Evolutionary conservation across 1,139 yeast genomes (phyloP).

Genomic region (Lipomyces yarrowii): DNA sequence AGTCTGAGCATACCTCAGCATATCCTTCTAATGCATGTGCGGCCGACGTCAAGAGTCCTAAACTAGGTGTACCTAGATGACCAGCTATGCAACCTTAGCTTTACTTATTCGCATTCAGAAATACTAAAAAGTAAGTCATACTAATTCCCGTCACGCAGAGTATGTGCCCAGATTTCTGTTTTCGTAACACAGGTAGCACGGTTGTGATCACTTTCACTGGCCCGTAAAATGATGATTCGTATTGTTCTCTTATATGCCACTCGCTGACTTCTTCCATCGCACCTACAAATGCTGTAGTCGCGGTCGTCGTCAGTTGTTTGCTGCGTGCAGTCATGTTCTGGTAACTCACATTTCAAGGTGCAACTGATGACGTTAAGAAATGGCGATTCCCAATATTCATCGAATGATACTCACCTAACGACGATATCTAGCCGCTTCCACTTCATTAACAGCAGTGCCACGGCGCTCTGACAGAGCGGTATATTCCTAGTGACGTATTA

Average conservation of each 20-base stretch:
- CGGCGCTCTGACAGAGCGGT: constrained; percentile 39
- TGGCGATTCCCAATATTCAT: neutral
- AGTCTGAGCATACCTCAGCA: constrained; percentile 32
- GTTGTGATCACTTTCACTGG: constrained; percentile 41
- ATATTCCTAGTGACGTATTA: constrained; percentile 20
- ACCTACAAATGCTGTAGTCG: constrained; percentile 35
- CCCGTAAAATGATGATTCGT: constrained; percentile 39
- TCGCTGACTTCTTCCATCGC: constrained; percentile 40
- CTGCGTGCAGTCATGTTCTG: neutral
- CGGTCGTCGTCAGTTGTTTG: neutral
- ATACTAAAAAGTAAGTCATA: constrained; percentile 2
- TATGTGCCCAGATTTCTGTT: constrained; percentile 40
- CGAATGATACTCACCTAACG: constrained; percentile 32
- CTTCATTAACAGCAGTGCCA: constrained; percentile 34
- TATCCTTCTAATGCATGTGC: constrained; percentile 44
- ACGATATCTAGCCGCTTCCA: constrained; percentile 40
- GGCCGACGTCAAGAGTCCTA: constrained; percentile 40
- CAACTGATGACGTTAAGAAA: constrained; percentile 9
- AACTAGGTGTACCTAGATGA: constrained; percentile 40
- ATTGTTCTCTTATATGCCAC: constrained; percentile 40
- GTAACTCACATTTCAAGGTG: constrained; percentile 11
- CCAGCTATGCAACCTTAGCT: constrained; percentile 32
- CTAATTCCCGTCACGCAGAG: constrained; percentile 41
- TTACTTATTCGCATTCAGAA: neutral
- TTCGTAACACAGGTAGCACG: constrained; percentile 38